Evolutionary conservation across 2,329 filamentous ascomycete genomes (phyloP).

Genomic region (Fusarium torreyae): DNA sequence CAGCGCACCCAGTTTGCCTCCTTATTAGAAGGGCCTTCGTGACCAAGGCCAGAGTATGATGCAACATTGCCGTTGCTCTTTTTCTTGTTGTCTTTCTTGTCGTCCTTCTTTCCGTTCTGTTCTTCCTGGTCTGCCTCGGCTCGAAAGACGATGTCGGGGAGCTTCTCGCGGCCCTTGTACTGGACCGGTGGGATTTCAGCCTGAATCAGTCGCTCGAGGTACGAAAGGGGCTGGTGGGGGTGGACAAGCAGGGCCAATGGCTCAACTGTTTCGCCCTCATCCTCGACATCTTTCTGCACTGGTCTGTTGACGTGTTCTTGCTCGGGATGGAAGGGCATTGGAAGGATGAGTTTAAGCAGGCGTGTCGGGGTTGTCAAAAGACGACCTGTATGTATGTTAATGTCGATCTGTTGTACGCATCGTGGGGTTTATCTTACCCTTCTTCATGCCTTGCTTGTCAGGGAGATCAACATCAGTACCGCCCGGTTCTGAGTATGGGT

Average conservation of each 20-base stretch:
- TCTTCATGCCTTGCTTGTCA: conserved; percentile 34
- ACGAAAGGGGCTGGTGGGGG: conserved; percentile 91
- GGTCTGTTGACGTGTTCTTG: conserved; percentile 60
- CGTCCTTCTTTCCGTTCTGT: conserved; percentile 51
- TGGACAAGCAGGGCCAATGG: conserved; percentile 89
- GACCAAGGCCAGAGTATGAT: conserved; percentile 79
- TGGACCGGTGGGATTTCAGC: conserved; percentile 83
- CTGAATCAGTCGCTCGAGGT: conserved; percentile 90
- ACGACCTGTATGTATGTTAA: conserved; percentile 67
- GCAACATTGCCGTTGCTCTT: conserved; percentile 66
- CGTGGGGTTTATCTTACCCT: conserved; percentile 32
- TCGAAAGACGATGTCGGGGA: conserved; percentile 83
- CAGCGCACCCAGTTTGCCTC: conserved; percentile 81
- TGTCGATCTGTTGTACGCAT: neutral
- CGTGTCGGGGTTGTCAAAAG: conserved; percentile 85
- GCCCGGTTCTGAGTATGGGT: conserved; percentile 32
- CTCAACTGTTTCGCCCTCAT: conserved; percentile 69
- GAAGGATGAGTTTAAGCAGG: conserved; percentile 85
- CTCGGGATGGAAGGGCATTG: conserved; percentile 67
- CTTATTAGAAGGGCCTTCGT: conserved; percentile 65
- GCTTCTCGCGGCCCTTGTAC: conserved; percentile 75
- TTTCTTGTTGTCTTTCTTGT: conserved; percentile 50
- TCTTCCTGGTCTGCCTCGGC: conserved; percentile 80
- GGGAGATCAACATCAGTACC: conserved; percentile 32
- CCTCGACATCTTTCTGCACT: conserved; percentile 53